Conservation (phyloP, 108 stramenopile genomes). For the Schizochytrium sp. region DNA sequence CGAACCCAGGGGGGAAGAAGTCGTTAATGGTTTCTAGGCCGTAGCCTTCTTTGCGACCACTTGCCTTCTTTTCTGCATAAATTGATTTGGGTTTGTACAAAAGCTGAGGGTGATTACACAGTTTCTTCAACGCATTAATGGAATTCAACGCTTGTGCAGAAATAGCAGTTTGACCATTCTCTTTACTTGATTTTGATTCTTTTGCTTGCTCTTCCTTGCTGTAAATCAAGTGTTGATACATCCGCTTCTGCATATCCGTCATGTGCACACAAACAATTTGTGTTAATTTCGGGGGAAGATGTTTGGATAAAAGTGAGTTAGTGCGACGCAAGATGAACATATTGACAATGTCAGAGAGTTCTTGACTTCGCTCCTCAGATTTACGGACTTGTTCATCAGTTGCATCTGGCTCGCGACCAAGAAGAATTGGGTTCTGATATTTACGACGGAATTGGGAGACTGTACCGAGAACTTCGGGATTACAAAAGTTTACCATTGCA, state of each 20-base stretch:
- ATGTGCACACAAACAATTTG: constrained; percentile 97
- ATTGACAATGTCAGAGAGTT: constrained; percentile 90
- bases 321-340: constrained; percentile 94
- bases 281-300: constrained; percentile 96
- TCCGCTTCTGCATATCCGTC: constrained; percentile 91
- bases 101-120: constrained; percentile 62
- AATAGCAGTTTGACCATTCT: constrained; percentile 82
- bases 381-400: constrained; percentile 83
- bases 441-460: constrained; percentile 86
- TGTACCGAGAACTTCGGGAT: constrained; percentile 89
- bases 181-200: constrained; percentile 74
- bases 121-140: constrained; percentile 57
- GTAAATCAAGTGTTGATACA: constrained; percentile 88
- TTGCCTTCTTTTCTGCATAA: not conserved
- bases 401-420: constrained; percentile 95
- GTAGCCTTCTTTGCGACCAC: not conserved
- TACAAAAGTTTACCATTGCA: constrained; percentile 97
- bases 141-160: not conserved
- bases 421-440: constrained; percentile 85
- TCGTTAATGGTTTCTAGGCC: constrained; percentile 32
- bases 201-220: constrained; percentile 83
- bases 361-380: constrained; percentile 87
- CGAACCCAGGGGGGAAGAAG: not conserved
- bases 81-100: not conserved
- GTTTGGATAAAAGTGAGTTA: constrained; percentile 95